Conservation (phyloP, 495 filamentous ascomycete genomes). For the Lichina pygmaea region DNA sequence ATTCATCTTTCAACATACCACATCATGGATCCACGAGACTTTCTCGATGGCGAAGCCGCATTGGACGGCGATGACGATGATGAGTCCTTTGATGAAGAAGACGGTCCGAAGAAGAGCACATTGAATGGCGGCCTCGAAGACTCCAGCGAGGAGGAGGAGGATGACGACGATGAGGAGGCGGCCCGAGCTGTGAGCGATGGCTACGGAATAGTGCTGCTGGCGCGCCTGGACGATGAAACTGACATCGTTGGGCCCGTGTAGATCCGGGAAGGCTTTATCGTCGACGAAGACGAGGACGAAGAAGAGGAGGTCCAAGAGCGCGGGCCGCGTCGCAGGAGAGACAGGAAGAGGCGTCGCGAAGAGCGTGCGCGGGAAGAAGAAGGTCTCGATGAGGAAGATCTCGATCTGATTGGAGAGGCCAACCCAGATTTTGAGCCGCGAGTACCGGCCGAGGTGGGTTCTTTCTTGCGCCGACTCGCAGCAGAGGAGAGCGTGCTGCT, state of each 20-base stretch:
- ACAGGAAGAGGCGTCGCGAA: conserved; percentile 40
- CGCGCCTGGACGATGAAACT: background rate
- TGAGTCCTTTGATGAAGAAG: conserved; percentile 61
- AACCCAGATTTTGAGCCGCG: conserved; percentile 40
- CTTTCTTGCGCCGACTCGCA: background rate
- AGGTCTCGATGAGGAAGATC: conserved; percentile 77
- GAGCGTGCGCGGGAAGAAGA: conserved; percentile 69
- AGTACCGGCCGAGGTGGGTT: conserved; percentile 31
- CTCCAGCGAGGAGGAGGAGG: conserved; percentile 87
- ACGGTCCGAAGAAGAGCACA: conserved; percentile 17
- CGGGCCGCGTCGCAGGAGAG: conserved; percentile 30
- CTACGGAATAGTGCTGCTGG: background rate
- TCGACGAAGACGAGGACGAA: conserved; percentile 56
- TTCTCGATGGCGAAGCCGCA: conserved; percentile 66
- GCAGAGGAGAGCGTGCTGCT: background rate
- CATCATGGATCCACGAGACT: conserved; percentile 45
- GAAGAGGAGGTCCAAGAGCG: conserved; percentile 24
- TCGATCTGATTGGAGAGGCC: conserved; percentile 73
- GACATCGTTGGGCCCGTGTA: conserved; percentile 11
- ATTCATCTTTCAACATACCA: background rate
- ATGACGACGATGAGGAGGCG: conserved; percentile 78
- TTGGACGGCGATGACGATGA: conserved; percentile 79
- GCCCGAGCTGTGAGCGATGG: conserved; percentile 20
- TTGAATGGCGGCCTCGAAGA: conserved; percentile 30
- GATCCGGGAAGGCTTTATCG: conserved; percentile 87